Evolutionary conservation across 1,284 basidiomycete genomes (phyloP), one percentile per base, ranked within the genome.

Genomic region (Pyrrhoderma lamaoense): DNA sequence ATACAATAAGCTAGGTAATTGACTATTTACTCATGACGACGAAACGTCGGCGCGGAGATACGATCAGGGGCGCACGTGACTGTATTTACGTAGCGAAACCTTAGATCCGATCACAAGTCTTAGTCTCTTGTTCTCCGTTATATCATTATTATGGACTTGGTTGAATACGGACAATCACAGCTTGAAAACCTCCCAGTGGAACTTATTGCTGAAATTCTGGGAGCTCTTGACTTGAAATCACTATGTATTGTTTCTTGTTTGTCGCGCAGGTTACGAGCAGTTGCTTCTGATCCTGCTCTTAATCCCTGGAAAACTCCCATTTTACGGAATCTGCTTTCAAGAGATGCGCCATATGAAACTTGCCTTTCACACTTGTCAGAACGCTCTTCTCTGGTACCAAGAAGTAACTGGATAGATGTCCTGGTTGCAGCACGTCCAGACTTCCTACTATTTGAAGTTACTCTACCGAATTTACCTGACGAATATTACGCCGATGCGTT

Each of bases 261-360:
- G 25, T 86, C 82, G 2, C 74, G 71, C 51, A 70, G 75, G 42
- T 67, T 87, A 13, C 70, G 72, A 40, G 62, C 67, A 46, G 72
- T 88, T 35, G 69, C 74, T 21, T 77, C 81, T 1, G 84, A 87
- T 57, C 58, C 74, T 5, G 70, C 76, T 3, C 65, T 89, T 43
- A 88, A 88, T 61, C 82, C 82, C 18, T 89, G 86, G 85, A 74
- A 83, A 52, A 67, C 64, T 11, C 81, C 85, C 3, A 85, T 89
- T 56, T 64, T 79, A 9, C 73, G 74, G 25, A 78, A 71, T 58
- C 70, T 89, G 18, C 66, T 61, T 22, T 62, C 64, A n/a, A 40
- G 44, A 27, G 47, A 47, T 21, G 60, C 65, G 18, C 58, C 62
- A 19, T 82, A 82, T 57, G 77, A 80, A 49, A 62, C 62, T 11